phyloP scores from a whole-genome alignment of 75 land plant genomes.

The Picea sitchensis region DNA sequence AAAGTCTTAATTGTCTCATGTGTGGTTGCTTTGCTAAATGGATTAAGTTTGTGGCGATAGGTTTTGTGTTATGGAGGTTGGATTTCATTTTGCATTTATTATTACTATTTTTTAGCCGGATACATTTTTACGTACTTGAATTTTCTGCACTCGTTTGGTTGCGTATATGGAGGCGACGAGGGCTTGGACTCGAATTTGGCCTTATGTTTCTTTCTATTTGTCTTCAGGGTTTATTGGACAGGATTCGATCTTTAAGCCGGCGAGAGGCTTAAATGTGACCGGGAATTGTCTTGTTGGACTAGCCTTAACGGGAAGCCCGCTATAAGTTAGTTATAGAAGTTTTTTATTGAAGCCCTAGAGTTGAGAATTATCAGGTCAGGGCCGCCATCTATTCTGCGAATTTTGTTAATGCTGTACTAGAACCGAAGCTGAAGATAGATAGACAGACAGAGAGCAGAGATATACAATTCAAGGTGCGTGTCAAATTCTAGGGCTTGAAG shows the following conservation, averaged over 20 bases:
- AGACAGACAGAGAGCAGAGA: neutral
- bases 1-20: neutral
- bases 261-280: neutral
- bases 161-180: neutral
- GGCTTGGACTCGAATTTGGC: neutral
- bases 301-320: neutral
- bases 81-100: neutral
- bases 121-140: neutral
- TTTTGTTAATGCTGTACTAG: neutral
- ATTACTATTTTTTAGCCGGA: neutral
- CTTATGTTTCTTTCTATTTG: neutral
- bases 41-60: neutral
- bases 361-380: neutral
- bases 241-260: neutral
- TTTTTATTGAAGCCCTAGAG: neutral
- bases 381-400: neutral
- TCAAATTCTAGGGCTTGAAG: neutral
- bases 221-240: neutral
- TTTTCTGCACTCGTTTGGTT: neutral
- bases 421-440: neutral
- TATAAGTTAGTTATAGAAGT: neutral
- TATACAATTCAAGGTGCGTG: neutral
- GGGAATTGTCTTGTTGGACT: neutral
- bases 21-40: neutral
- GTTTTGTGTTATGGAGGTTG: neutral